phyloP scores from a whole-genome alignment of 345 rosid genomes.

The Salix udensis region DNA sequence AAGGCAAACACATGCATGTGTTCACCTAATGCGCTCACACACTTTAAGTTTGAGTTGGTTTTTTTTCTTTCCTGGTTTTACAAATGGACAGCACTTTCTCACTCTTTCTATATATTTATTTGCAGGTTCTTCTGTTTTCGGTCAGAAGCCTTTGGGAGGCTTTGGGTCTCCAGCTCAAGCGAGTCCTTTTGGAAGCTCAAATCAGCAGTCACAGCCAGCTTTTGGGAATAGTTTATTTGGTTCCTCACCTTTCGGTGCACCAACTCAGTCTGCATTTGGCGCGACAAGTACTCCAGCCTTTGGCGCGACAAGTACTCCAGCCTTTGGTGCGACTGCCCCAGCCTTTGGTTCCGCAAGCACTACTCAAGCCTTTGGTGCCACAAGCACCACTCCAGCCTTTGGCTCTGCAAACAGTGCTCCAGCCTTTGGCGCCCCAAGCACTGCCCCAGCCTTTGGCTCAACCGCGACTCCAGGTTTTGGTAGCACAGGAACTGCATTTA shows the following conservation, averaged over 20 bases:
- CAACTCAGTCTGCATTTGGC: conserved; percentile 44
- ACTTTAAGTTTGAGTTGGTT: neutral
- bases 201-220: conserved; percentile 69
- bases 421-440: conserved; percentile 42
- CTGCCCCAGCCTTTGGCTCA: conserved; percentile 49
- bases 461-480: conserved; percentile 36
- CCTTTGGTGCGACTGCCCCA: conserved; percentile 46
- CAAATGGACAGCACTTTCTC: neutral
- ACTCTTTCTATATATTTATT: neutral
- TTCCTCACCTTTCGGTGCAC: conserved; percentile 62
- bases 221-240: conserved; percentile 67
- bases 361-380: conserved; percentile 44
- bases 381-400: conserved; percentile 44
- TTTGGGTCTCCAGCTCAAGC: conserved; percentile 65
- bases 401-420: conserved; percentile 42
- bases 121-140: conserved; percentile 61
- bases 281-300: conserved; percentile 26
- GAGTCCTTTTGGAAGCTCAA: conserved; percentile 59
- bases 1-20: neutral
- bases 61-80: neutral
- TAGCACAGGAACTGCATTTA: conserved; percentile 43
- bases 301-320: conserved; percentile 42
- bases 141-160: conserved; percentile 79
- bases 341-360: conserved; percentile 46
- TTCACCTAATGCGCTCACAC: neutral